These are phyloP conservation scores for Paspalum notatum DNA, from an alignment of 176 grass and related monocot genomes.

Conservation along the genomic window DNA sequence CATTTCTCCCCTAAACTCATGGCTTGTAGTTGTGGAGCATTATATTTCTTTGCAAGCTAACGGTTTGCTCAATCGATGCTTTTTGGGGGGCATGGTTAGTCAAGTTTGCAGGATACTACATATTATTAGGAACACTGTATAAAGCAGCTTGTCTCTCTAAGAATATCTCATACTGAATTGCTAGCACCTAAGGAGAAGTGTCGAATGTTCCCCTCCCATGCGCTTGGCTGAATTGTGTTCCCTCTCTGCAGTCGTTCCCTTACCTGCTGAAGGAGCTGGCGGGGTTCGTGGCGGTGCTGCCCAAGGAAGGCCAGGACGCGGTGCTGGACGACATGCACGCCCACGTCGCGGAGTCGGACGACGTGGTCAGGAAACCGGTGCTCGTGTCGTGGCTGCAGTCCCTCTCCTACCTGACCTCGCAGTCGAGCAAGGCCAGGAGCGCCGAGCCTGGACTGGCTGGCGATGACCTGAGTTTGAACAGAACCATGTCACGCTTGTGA, in stretches of 20 bases:
- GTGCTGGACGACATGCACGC: slow-evolving; percentile 82
- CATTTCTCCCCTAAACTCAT: not conserved
- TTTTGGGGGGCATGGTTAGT: not conserved
- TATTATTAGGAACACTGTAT: not conserved
- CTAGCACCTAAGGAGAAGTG: not conserved
- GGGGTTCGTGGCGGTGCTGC: slow-evolving; percentile 61
- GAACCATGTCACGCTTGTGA: slow-evolving; percentile 46
- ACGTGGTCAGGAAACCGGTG: slow-evolving; percentile 86
- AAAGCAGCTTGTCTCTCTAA: not conserved
- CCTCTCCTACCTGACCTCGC: slow-evolving; percentile 80
- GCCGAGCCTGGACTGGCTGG: not conserved
- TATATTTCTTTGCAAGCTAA: not conserved
- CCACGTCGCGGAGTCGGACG: slow-evolving; percentile 78
- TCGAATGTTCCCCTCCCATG: not conserved
- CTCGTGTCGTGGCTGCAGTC: slow-evolving; percentile 92
- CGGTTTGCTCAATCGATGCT: not conserved
- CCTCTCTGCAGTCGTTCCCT: slow-evolving; percentile 62
- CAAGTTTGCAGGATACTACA: not conserved
- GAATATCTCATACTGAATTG: not conserved
- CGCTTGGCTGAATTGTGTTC: no score
- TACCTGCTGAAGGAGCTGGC: slow-evolving; percentile 85
- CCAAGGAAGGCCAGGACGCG: slow-evolving; percentile 81
- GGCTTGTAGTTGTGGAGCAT: slow-evolving; percentile 17
- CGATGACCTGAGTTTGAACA: slow-evolving; percentile 32
- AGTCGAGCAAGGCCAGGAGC: slow-evolving; percentile 13